Evolutionary conservation across 345 rosid genomes (phyloP).

Genomic region (Citrus mangshanensis): DNA sequence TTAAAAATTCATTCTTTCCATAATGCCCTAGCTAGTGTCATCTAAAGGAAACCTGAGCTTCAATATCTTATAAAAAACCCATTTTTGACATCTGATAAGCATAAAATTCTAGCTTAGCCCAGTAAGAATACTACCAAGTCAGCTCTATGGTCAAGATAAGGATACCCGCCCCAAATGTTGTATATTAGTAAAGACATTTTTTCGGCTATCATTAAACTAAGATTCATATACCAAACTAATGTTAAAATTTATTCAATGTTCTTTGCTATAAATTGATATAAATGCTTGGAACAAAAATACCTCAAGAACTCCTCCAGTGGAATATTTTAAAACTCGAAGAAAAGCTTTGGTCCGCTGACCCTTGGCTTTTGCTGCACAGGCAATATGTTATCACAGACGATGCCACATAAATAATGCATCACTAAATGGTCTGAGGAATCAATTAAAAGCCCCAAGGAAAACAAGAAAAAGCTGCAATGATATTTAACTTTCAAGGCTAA

Average conservation of each 20-base stretch:
- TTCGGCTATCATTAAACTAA: neutral
- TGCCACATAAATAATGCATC: neutral
- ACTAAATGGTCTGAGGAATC: conserved; percentile 1
- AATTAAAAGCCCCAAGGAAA: neutral
- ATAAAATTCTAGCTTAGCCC: neutral
- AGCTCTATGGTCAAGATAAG: neutral
- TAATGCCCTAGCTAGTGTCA: neutral
- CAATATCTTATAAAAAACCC: neutral
- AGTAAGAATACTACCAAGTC: neutral
- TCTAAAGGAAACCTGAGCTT: neutral
- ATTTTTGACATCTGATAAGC: neutral
- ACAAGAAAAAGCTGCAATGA: neutral
- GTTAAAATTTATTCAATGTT: neutral
- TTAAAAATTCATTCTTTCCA: neutral
- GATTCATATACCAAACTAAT: neutral
- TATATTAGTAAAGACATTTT: neutral
- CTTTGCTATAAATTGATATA: neutral
- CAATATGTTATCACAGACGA: conserved; percentile 5
- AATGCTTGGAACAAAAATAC: conserved; percentile 35
- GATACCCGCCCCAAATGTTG: neutral
- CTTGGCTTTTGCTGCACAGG: conserved; percentile 67
- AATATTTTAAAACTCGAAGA: conserved; percentile 91
- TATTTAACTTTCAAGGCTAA: neutral
- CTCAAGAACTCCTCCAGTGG: conserved; percentile 97
- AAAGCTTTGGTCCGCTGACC: conserved; percentile 72